phyloP scores from a whole-genome alignment of 495 filamentous ascomycete species.

The Ascodesmis nigricans region DNA sequence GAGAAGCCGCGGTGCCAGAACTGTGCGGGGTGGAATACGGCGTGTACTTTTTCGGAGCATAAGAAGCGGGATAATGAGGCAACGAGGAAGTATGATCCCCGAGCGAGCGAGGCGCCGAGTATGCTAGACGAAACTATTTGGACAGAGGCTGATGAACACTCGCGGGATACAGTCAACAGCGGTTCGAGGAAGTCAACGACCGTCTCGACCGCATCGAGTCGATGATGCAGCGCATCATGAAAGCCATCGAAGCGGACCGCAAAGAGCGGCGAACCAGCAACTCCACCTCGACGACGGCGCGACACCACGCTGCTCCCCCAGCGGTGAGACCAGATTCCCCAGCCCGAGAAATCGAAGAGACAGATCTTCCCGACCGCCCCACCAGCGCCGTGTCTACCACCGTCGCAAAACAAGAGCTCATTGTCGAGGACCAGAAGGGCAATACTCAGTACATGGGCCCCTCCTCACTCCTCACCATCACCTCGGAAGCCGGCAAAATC shows the following conservation, averaged over 20 bases:
- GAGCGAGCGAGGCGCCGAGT: too few relatives aligned
- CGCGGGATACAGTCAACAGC: constrained; percentile 15
- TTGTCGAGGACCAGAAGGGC: constrained; percentile 5
- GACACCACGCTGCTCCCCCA: not conserved
- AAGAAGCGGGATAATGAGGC: constrained; percentile 21
- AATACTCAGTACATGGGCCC: constrained; percentile 17
- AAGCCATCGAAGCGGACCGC: constrained; percentile 10
- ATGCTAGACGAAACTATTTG: too few relatives aligned
- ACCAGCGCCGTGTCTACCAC: not conserved
- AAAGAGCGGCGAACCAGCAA: not conserved
- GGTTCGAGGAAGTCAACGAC: constrained; percentile 19
- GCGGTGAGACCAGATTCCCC: not conserved
- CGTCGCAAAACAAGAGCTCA: not conserved
- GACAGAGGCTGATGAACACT: not conserved
- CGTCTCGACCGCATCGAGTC: constrained; percentile 18
- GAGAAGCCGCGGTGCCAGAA: constrained; percentile 19
- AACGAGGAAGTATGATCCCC: constrained; percentile 12
- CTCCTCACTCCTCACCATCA: constrained; percentile 13
- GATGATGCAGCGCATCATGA: constrained; percentile 14
- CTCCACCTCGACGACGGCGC: not conserved
- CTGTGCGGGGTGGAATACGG: constrained; percentile 17
- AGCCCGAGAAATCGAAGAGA: not conserved
- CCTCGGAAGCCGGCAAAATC: constrained; percentile 14
- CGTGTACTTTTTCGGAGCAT: constrained; percentile 16
- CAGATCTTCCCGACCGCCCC: not conserved